phyloP scores from a whole-genome alignment of 2,329 filamentous ascomycete genomes.

The Lithohypha guttulata region DNA sequence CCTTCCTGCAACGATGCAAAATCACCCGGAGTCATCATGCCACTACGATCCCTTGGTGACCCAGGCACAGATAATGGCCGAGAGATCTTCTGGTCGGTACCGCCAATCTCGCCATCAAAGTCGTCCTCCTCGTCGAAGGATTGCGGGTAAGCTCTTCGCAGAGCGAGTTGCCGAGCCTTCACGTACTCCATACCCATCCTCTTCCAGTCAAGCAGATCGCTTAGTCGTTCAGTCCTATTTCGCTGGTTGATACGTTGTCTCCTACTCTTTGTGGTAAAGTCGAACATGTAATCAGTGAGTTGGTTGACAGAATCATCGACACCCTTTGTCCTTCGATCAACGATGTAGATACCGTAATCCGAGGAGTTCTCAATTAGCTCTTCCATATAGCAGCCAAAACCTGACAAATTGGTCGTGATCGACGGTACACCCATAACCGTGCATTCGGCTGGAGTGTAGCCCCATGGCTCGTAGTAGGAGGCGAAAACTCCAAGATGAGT shows the following conservation, averaged over 20 bases:
- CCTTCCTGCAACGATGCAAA: conserved; percentile 95
- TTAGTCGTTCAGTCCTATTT: conserved; percentile 88
- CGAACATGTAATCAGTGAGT: conserved; percentile 81
- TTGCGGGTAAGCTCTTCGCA: conserved; percentile 80
- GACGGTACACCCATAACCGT: conserved; percentile 98
- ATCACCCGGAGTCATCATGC: conserved; percentile 98
- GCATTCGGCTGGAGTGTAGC: conserved; percentile 95
- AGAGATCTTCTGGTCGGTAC: conserved; percentile 89
- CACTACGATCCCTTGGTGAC: conserved; percentile 76
- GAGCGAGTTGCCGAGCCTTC: conserved; percentile 85
- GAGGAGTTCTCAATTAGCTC: conserved; percentile 95
- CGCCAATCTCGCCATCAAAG: conserved; percentile 82
- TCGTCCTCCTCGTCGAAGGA: conserved; percentile 70
- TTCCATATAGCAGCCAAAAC: conserved; percentile 99
- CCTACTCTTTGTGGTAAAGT: conserved; percentile 85
- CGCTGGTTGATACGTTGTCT: conserved; percentile 97
- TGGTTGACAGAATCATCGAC: conserved; percentile 97
- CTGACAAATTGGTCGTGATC: conserved; percentile 95
- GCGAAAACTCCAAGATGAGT: conserved; percentile 93
- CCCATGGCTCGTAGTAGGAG: conserved; percentile 99
- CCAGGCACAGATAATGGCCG: conserved; percentile 88
- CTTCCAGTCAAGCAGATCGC: conserved; percentile 96
- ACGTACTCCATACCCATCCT: conserved; percentile 99
- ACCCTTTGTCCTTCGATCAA: conserved; percentile 88
- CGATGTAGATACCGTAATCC: conserved; percentile 98